Evolutionary conservation across 106 monocot species (phyloP).

Genomic region (Allium sativum): DNA sequence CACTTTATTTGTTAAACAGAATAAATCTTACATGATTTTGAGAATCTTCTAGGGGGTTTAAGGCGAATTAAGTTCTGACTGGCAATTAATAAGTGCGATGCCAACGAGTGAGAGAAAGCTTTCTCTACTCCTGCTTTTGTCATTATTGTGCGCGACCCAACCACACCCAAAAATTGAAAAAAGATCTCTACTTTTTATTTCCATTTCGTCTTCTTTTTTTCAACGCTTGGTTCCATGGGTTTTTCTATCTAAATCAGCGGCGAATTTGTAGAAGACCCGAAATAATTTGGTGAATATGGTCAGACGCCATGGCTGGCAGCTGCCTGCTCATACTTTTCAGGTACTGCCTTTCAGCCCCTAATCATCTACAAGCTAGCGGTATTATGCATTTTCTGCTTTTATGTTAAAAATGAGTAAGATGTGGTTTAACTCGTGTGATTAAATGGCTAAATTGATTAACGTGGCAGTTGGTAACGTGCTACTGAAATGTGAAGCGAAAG

Average conservation of each 20-base stretch:
- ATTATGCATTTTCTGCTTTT: too few relatives aligned
- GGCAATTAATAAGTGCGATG: too few relatives aligned
- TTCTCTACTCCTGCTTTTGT: background rate
- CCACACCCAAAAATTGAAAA: background rate
- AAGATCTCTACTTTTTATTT: conserved; percentile 1
- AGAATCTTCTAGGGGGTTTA: too few relatives aligned
- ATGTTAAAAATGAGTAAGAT: too few relatives aligned
- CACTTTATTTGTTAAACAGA: too few relatives aligned
- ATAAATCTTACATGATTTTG: too few relatives aligned
- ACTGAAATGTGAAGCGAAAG: too few relatives aligned
- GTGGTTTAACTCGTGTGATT: too few relatives aligned
- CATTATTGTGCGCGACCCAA: background rate
- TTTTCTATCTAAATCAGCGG: conserved; percentile 1
- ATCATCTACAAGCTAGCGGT: too few relatives aligned
- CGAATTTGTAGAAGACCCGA: background rate
- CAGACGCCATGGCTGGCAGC: conserved; percentile 94
- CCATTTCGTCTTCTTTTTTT: background rate
- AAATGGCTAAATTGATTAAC: too few relatives aligned
- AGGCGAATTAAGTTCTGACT: too few relatives aligned
- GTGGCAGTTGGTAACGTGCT: too few relatives aligned
- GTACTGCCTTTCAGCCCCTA: conserved; percentile 10
- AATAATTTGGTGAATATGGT: conserved; percentile 38
- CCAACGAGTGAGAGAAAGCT: background rate
- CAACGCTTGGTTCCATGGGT: background rate
- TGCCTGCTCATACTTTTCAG: conserved; percentile 89